Percentiles rank a stretch among this genome's conserved stretches.
Evolutionary conservation across 2,329 filamentous ascomycete genomes (phyloP).

Genomic region (Arthroderma sp.): DNA sequence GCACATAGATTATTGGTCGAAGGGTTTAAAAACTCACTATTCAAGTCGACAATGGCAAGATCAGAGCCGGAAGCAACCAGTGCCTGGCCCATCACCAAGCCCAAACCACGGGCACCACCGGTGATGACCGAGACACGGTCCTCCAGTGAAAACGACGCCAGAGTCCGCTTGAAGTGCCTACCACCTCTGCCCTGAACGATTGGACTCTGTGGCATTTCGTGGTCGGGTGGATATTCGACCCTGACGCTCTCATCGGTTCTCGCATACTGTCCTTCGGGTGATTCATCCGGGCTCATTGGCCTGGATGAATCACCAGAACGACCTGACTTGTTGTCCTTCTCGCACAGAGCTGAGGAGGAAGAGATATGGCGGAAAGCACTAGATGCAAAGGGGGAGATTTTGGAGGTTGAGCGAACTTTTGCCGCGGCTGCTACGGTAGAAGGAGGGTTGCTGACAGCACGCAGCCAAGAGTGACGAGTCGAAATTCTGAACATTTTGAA

Average conservation of each 20-base stretch:
- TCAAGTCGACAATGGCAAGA: constrained; percentile 85
- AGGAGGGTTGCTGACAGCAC: neutral
- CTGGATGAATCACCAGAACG: constrained; percentile 13
- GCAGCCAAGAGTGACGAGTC: neutral
- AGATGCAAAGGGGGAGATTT: neutral
- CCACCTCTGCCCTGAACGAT: constrained; percentile 66
- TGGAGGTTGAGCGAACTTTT: neutral
- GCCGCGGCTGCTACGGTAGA: neutral
- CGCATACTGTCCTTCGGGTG: constrained; percentile 55
- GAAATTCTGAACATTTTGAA: constrained; percentile 1
- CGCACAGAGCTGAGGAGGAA: constrained; percentile 16
- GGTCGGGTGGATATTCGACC: constrained; percentile 64
- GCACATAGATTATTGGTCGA: neutral
- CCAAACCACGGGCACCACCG: constrained; percentile 76
- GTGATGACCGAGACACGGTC: constrained; percentile 75
- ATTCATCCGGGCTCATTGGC: constrained; percentile 15
- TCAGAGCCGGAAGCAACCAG: constrained; percentile 79
- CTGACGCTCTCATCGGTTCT: constrained; percentile 67
- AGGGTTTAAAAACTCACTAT: constrained; percentile 47
- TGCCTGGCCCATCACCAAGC: constrained; percentile 84
- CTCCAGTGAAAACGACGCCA: constrained; percentile 76
- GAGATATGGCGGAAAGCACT: constrained; percentile 17
- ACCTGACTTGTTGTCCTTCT: constrained; percentile 14
- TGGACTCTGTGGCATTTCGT: constrained; percentile 55
- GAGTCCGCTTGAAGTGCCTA: constrained; percentile 69